Evolutionary conservation across 495 filamentous ascomycete genomes (phyloP).

Genomic region (Hypomontagnella monticulosa): DNA sequence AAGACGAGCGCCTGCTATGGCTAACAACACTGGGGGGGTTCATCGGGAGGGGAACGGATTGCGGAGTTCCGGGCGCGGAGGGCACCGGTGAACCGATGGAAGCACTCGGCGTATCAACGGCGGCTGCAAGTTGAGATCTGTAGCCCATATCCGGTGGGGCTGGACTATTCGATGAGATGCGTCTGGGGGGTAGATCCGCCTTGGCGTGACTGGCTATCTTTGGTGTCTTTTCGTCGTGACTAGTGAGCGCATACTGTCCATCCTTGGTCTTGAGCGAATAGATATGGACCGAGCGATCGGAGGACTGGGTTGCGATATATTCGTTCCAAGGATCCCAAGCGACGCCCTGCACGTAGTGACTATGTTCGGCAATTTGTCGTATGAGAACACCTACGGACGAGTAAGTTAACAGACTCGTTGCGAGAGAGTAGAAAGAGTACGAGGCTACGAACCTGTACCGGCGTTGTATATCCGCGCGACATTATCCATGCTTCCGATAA

Average conservation of each 20-base stretch:
- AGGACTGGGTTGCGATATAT: constrained; percentile 97
- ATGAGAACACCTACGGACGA: constrained; percentile 77
- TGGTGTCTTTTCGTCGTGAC: constrained; percentile 54
- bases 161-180: constrained; percentile 92
- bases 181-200: constrained; percentile 89
- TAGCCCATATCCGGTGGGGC: constrained; percentile 82
- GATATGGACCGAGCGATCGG: constrained; percentile 96
- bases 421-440: constrained; percentile 1
- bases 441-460: constrained; percentile 74
- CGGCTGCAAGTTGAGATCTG: constrained; percentile 62
- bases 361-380: constrained; percentile 97
- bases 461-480: constrained; percentile 97
- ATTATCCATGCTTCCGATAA: constrained; percentile 99
- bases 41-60: constrained; percentile 90
- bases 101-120: constrained; percentile 63
- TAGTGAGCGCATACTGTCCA: constrained; percentile 84
- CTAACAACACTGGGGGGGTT: constrained; percentile 89
- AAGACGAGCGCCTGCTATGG: constrained; percentile 92
- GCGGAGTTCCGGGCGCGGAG: constrained; percentile 95
- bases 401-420: constrained; percentile 4
- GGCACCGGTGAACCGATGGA: constrained; percentile 82
- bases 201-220: constrained; percentile 68
- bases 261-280: constrained; percentile 97
- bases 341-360: constrained; percentile 98
- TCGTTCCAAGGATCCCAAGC: constrained; percentile 99